A percentile compares a stretch with the other conserved stretches of the same genome.
Evolutionary conservation across 345 rosid species (phyloP).

Genomic region (Eucalyptus paniculata): DNA sequence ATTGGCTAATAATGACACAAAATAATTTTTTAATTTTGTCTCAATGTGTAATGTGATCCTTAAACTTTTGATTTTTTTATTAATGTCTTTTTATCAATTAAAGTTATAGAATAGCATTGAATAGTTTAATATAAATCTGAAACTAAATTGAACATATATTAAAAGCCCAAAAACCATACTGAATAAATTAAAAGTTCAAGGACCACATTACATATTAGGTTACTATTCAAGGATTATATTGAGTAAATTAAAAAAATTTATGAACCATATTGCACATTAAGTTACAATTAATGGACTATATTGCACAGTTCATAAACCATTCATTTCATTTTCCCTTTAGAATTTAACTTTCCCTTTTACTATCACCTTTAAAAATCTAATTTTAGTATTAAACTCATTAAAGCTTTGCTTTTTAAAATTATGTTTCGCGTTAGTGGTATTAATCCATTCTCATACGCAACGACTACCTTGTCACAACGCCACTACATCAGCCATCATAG

Average conservation of each 20-base stretch:
- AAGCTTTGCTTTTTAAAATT: background rate
- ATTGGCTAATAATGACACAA: background rate
- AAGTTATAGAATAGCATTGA: fast-evolving
- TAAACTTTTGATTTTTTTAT: too few relatives aligned
- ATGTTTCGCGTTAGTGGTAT: background rate
- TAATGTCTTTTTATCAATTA: too few relatives aligned
- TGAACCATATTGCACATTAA: fast-evolving
- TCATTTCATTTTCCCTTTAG: background rate
- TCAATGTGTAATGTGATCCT: too few relatives aligned
- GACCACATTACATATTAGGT: fast-evolving
- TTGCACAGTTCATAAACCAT: too few relatives aligned
- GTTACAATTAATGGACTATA: fast-evolving
- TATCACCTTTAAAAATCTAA: background rate
- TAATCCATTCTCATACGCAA: background rate
- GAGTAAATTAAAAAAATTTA: too few relatives aligned
- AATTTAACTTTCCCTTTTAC: background rate
- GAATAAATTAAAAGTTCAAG: too few relatives aligned
- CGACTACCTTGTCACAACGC: background rate
- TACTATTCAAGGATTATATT: too few relatives aligned
- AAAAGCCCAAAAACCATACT: fast-evolving
- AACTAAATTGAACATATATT: too few relatives aligned
- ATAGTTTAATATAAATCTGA: too few relatives aligned
- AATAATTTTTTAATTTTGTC: too few relatives aligned
- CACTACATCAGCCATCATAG: background rate
- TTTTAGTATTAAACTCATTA: background rate